phyloP scores from a whole-genome alignment of 1,284 basidiomycete genomes.

The Leccinum solheimii region DNA sequence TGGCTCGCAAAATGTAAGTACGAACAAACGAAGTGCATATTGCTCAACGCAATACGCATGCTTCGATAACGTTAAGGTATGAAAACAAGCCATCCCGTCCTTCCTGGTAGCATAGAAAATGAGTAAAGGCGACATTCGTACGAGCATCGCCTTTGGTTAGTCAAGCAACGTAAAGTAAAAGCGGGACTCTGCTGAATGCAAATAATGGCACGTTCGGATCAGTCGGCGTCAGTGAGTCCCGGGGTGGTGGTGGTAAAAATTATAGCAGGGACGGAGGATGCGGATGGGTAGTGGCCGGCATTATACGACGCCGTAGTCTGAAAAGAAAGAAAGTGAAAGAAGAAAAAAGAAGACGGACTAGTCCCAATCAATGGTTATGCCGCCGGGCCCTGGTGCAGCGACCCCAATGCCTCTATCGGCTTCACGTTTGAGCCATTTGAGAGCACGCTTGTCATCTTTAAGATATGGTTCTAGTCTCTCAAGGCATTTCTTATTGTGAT shows the following conservation, averaged over 20 bases:
- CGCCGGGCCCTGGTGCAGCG: conserved; percentile 56
- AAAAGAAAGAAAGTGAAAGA: not conserved
- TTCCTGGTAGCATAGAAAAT: conserved; percentile 17
- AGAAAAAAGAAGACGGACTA: conserved; percentile 32
- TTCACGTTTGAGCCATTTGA: conserved; percentile 81
- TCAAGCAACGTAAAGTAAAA: conserved; percentile 27
- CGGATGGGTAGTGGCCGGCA: not conserved
- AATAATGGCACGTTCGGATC: conserved; percentile 10
- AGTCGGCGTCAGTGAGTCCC: conserved; percentile 1
- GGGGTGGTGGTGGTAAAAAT: conserved; percentile 8
- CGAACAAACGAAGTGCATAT: conserved; percentile 13
- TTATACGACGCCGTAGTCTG: conserved; percentile 4
- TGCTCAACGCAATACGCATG: conserved; percentile 2
- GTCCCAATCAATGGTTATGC: conserved; percentile 75
- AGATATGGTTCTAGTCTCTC: conserved; percentile 73
- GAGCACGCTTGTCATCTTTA: conserved; percentile 76
- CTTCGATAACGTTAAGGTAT: conserved; percentile 33
- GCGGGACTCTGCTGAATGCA: conserved; percentile 21
- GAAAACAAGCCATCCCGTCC: conserved; percentile 23
- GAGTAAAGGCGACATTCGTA: conserved; percentile 23
- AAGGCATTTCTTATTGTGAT: conserved; percentile 82
- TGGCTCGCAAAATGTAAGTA: conserved; percentile 10
- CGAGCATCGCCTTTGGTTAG: conserved; percentile 27
- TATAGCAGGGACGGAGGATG: conserved; percentile 21
- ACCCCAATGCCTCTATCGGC: conserved; percentile 69